Evolutionary conservation across 495 filamentous ascomycete genomes (phyloP).

Genomic region (Oidiodendron maius): DNA sequence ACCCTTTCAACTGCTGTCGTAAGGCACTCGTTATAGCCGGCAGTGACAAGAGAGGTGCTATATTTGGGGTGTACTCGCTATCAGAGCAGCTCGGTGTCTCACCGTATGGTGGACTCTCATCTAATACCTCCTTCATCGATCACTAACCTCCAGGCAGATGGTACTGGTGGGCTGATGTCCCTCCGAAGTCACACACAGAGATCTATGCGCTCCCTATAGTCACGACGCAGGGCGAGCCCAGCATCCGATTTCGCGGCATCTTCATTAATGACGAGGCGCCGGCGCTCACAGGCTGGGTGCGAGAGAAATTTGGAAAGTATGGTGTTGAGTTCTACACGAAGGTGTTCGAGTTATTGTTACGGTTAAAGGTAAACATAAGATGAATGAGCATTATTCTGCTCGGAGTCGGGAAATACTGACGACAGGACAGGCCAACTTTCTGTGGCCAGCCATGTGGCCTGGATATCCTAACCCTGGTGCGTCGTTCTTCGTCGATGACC

Average conservation of each 20-base stretch:
- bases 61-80: constrained; percentile 66
- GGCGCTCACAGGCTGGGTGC: constrained; percentile 60
- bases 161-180: constrained; percentile 71
- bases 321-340: constrained; percentile 59
- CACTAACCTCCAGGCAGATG: constrained; percentile 28
- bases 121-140: neutral
- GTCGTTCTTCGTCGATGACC: constrained; percentile 64
- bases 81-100: constrained; percentile 75
- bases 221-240: constrained; percentile 54
- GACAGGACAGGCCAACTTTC: constrained; percentile 56
- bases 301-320: constrained; percentile 51
- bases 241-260: constrained; percentile 66
- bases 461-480: constrained; percentile 27
- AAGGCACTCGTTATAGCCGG: constrained; percentile 63
- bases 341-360: constrained; percentile 65
- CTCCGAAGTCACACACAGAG: constrained; percentile 41
- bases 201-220: constrained; percentile 49
- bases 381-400: neutral
- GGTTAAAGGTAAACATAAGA: constrained; percentile 47
- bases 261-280: constrained; percentile 76
- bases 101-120: constrained; percentile 28
- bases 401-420: neutral
- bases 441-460: constrained; percentile 66
- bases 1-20: constrained; percentile 47
- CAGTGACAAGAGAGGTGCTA: constrained; percentile 60